A percentile compares a stretch with the other conserved stretches of the same genome.
phyloP scores from a whole-genome alignment of 2,329 filamentous ascomycete species.

The Chaetomiaceae sp. region DNA sequence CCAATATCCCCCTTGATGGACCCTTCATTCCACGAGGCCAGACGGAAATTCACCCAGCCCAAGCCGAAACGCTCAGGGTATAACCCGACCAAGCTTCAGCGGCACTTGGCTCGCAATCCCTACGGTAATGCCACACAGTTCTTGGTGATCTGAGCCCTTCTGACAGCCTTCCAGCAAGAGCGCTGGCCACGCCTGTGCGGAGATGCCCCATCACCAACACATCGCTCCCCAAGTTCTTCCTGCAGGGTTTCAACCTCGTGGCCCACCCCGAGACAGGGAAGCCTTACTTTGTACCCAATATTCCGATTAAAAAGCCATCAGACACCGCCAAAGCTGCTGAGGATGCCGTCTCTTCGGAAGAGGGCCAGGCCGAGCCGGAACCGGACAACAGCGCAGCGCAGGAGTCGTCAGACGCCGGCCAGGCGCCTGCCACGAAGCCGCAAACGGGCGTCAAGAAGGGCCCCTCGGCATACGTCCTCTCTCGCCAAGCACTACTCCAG shows the following conservation, averaged over 20 bases:
- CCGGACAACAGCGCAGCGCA: background rate
- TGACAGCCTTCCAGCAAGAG: slow-evolving; percentile 45
- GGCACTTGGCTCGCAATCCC: slow-evolving; percentile 56
- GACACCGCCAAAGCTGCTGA: background rate
- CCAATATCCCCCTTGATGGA: slow-evolving; percentile 54
- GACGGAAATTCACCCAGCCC: slow-evolving; percentile 38
- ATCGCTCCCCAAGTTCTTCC: slow-evolving; percentile 55
- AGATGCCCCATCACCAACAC: slow-evolving; percentile 46
- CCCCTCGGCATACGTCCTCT: slow-evolving; percentile 31
- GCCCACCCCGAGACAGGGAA: slow-evolving; percentile 48
- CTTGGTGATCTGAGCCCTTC: too few species aligned
- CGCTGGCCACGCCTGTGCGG: slow-evolving; percentile 58
- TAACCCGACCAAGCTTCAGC: slow-evolving; percentile 44
- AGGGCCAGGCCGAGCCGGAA: background rate
- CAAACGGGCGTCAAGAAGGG: slow-evolving; percentile 18
- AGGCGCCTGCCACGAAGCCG: background rate
- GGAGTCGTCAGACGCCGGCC: background rate
- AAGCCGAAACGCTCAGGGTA: slow-evolving; percentile 32
- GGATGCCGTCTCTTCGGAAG: background rate
- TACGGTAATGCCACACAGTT: slow-evolving; percentile 50
- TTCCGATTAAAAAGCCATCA: slow-evolving; percentile 15
- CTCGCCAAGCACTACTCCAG: slow-evolving; percentile 32
- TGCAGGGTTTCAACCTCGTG: slow-evolving; percentile 57
- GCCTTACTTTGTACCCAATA: slow-evolving; percentile 53
- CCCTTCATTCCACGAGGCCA: slow-evolving; percentile 44